These are phyloP conservation scores for Pyrenochaeta sp. DNA, from an alignment of 2,329 filamentous ascomycete genomes.

Conservation along the genomic window DNA sequence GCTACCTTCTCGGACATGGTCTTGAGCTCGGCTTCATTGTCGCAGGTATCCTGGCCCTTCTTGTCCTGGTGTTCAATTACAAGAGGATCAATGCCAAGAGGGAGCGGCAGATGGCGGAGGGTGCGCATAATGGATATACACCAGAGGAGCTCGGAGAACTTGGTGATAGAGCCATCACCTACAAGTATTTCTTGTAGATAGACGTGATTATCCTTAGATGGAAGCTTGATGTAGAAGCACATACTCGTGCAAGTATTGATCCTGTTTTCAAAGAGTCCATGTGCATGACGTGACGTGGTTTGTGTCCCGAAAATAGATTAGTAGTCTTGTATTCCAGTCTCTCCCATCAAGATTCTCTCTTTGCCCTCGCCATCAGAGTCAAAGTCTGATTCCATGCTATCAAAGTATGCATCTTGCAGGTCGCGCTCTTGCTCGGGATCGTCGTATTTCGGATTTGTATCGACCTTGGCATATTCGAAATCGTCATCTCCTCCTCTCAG, in stretches of 20 bases:
- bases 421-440: constrained; percentile 68
- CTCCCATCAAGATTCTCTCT: constrained; percentile 49
- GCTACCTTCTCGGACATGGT: constrained; percentile 60
- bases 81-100: constrained; percentile 66
- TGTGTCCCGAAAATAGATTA: too few species aligned
- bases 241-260: too few species aligned
- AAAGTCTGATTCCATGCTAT: constrained; percentile 77
- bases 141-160: constrained; percentile 63
- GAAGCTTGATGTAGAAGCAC: background rate
- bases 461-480: constrained; percentile 77
- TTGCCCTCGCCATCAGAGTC: constrained; percentile 55
- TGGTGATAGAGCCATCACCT: constrained; percentile 69
- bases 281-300: background rate
- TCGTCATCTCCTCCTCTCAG: constrained; percentile 76
- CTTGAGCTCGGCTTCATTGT: constrained; percentile 60
- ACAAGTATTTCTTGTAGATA: constrained; percentile 64
- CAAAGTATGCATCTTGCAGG: constrained; percentile 78
- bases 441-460: constrained; percentile 76
- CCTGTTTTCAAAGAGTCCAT: too few species aligned
- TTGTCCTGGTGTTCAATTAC: constrained; percentile 61
- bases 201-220: background rate
- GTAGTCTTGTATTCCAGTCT: constrained; percentile 60
- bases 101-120: constrained; percentile 43
- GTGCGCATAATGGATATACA: constrained; percentile 51
- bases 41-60: constrained; percentile 54